Base-by-base conservation (phyloP, 345 rosid species). In the Orychophragmus violaceus region DNA sequence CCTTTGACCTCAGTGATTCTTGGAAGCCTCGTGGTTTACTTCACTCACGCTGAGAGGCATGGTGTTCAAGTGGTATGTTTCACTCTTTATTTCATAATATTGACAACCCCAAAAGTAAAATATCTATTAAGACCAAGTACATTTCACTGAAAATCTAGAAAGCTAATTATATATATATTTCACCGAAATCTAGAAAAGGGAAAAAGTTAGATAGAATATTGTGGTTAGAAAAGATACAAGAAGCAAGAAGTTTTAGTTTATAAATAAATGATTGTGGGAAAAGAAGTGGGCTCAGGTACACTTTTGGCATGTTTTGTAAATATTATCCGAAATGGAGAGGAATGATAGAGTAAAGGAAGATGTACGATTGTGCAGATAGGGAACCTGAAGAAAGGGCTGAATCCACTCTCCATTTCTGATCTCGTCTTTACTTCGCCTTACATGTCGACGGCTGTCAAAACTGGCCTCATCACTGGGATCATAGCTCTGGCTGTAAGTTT, bases 11-110 rank as follows among this genome's bases (percentile, higher is more conserved):
- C 97, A 2, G 88, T 94, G 18, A 68, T 94, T 45, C 65, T 94
- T 67, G 99, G 96, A 57, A 94, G 97, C 72, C 45, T 91, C 16
- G 86, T 94, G 57, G 97, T 84, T 46, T 89, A 85, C 70, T 64
- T 91, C 70, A 82, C 91, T 16, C 90, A 87, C 50, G 99, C 97
- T 22, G 99, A 94, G 77, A 91, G 74, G 75, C 96, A 91, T 71
- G 99, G 97, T 23, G 90, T 94, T 46, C 88, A 82, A 83, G 99
- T 94, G 95, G 99, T 88, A 52, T 59, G 66, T 14, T 23, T 39
- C 45, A 2, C 27, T 48, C 25, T 57, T 45, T 54, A 42, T 8
- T 19, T 44, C 17, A 14, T 14, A 25, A 25, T 21, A 27, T 12
- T n/a, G 6, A 49, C 3, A 33, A 52, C 7, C 0, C 29, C 0